Evolutionary conservation across 176 grass and related monocot genomes (phyloP).

Genomic region (Eremochloa ophiuroides): DNA sequence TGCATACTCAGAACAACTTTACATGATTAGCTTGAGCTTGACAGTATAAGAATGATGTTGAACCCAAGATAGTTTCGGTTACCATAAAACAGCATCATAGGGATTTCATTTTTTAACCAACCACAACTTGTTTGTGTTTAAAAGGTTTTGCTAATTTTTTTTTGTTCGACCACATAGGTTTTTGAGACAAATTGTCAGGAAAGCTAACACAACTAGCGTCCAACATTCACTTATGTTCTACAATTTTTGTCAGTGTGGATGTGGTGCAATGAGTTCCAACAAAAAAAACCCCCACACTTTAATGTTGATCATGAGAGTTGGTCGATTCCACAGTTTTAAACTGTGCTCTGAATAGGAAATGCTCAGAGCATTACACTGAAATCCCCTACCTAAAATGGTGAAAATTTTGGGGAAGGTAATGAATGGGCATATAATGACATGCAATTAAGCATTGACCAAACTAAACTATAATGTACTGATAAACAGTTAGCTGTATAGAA

Average conservation of each 20-base stretch:
- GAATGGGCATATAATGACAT: not conserved
- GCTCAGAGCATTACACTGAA: not conserved
- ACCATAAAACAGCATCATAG: not conserved
- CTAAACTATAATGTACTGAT: not conserved
- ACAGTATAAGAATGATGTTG: not conserved
- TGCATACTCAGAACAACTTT: slow-evolving; percentile 16
- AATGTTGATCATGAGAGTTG: not conserved
- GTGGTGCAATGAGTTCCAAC: not conserved
- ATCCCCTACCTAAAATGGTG: not conserved
- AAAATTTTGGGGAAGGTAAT: not conserved
- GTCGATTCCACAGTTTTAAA: not conserved
- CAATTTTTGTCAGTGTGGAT: not conserved
- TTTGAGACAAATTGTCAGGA: not conserved
- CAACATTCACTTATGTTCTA: not conserved
- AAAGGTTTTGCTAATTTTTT: not conserved
- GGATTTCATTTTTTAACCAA: not conserved
- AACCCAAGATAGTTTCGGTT: not conserved
- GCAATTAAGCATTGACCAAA: not conserved
- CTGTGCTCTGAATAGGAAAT: not conserved
- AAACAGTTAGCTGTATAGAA: not conserved
- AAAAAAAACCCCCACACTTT: not conserved
- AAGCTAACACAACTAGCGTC: not conserved
- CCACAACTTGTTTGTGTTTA: not conserved
- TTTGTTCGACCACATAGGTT: not conserved
- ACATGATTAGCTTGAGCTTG: not conserved